phyloP scores from a whole-genome alignment of 768 basidiomycete species.

The Suillus plorans region DNA sequence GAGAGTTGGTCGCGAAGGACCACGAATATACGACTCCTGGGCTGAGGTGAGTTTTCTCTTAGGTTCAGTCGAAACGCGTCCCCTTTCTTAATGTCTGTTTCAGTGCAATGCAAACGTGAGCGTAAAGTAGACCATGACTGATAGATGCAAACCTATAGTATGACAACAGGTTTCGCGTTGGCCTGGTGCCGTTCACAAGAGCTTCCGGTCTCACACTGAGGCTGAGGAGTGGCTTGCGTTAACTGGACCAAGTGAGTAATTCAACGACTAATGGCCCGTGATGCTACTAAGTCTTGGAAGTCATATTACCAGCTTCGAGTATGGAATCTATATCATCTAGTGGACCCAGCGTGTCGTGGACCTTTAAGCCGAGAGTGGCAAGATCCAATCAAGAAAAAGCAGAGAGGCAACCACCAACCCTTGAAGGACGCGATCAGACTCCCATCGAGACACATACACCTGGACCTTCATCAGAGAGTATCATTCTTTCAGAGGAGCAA shows the following conservation, averaged over 20 bases:
- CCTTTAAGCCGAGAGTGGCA: neutral
- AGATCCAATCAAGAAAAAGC: neutral
- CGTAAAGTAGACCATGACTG: neutral
- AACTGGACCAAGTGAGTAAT: conserved; percentile 18
- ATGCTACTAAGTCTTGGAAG: neutral
- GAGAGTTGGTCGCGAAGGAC: conserved; percentile 53
- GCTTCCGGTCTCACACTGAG: conserved; percentile 42
- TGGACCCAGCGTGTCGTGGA: neutral
- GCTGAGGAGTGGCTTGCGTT: conserved; percentile 52
- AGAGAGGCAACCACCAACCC: neutral
- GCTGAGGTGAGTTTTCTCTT: conserved; percentile 45
- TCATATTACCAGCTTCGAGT: neutral
- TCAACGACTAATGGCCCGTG: neutral
- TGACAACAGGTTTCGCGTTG: conserved; percentile 49
- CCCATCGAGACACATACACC: neutral
- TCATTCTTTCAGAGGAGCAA: conserved; percentile 55
- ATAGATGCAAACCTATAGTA: neutral
- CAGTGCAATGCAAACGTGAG: conserved; percentile 51
- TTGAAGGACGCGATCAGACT: neutral
- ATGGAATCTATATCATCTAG: neutral
- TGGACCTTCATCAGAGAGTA: conserved; percentile 11
- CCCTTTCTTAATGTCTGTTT: conserved; percentile 2
- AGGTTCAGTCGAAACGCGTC: neutral
- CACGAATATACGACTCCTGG: conserved; percentile 59
- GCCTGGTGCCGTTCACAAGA: conserved; percentile 51